Percentiles rank a stretch among this genome's conserved stretches.
Conservation (phyloP, 2,329 filamentous ascomycete species). For the Pseudocercospora fuligena region DNA sequence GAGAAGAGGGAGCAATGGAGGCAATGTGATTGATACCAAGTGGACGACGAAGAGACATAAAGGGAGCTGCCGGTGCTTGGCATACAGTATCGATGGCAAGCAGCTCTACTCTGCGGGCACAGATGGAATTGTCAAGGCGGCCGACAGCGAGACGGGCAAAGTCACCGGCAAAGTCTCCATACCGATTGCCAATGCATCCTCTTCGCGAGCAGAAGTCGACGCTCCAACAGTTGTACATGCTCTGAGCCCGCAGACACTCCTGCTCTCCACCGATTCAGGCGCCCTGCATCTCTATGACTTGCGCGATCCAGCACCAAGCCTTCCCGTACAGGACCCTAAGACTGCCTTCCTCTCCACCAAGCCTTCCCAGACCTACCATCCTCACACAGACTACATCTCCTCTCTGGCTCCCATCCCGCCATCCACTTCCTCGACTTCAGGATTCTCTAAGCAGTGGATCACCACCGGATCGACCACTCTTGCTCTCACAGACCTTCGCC, state of each 20-base stretch:
- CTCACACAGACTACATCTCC: constrained; percentile 92
- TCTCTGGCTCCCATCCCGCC: constrained; percentile 83
- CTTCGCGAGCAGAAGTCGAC: constrained; percentile 59
- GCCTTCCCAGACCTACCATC: constrained; percentile 79
- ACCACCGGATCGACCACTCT: constrained; percentile 91
- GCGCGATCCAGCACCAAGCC: constrained; percentile 57
- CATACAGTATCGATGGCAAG: constrained; percentile 77
- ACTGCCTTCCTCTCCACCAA: constrained; percentile 59
- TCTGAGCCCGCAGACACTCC: constrained; percentile 83
- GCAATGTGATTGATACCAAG: constrained; percentile 75
- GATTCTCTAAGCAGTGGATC: constrained; percentile 92
- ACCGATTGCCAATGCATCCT: constrained; percentile 54
- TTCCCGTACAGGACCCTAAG: constrained; percentile 42
- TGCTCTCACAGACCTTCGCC: constrained; percentile 83
- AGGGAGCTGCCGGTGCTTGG: constrained; percentile 84
- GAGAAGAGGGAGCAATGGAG: constrained; percentile 61
- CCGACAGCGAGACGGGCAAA: constrained; percentile 62
- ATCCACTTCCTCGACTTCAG: constrained; percentile 78
- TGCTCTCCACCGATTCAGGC: constrained; percentile 89
- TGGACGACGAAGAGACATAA: constrained; percentile 93
- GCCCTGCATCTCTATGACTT: constrained; percentile 88
- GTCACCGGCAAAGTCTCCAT: constrained; percentile 84
- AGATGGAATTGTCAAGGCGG: constrained; percentile 67
- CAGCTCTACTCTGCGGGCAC: constrained; percentile 66
- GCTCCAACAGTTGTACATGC: constrained; percentile 80